Evolutionary conservation across 805 yeast species (phyloP), one percentile per base, ranked within the genome.

Genomic region (Teunomyces aglyptinius): DNA sequence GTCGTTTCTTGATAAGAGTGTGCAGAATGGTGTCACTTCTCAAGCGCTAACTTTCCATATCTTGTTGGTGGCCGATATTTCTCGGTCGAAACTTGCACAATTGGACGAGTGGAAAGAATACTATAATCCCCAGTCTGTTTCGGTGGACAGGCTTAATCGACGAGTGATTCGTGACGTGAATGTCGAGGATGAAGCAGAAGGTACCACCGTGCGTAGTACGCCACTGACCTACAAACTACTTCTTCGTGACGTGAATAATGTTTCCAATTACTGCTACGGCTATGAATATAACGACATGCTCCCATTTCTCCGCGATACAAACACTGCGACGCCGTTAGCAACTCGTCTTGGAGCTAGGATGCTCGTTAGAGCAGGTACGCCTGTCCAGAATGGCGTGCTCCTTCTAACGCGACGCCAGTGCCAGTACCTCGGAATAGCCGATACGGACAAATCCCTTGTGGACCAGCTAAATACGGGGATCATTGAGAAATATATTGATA

Each of bases 71-170:
- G 74, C 73, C 53, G 82, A 85, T 63, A 67, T 79, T 1, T 68
- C 83, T 5, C 70, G 63, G 26, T 79, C 89, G 0, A 65, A 68
- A 16, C 58, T 78, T 16, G 62, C 70, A n/a, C 81, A 79, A 51
- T 56, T 83, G 3, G 92, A 85, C 50, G 77, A 73, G 5, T 67
- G 86, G 61, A 66, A 65, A 18, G 74, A 75, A 28, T 62, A 67
- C 43, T 64, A 76, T n/a, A 82, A 85, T 54, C 80, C 82, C 1
- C 81, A 78, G 50, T 73, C 70, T n/a, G 82, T 78, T 2, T 78
- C 78, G 12, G 81, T 79, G 2, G 92, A 85, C 60, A 63, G 84
- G 20, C 60, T 83, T 36, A 53, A 48, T 45, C 56, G 52, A 38
- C 59, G 60, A 35, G 64, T 81, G 12, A 74, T 80, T 26, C 64